These are phyloP conservation scores for Beta macrorhiza DNA, from an alignment of 179 eudicot species.

Conservation along the genomic window DNA sequence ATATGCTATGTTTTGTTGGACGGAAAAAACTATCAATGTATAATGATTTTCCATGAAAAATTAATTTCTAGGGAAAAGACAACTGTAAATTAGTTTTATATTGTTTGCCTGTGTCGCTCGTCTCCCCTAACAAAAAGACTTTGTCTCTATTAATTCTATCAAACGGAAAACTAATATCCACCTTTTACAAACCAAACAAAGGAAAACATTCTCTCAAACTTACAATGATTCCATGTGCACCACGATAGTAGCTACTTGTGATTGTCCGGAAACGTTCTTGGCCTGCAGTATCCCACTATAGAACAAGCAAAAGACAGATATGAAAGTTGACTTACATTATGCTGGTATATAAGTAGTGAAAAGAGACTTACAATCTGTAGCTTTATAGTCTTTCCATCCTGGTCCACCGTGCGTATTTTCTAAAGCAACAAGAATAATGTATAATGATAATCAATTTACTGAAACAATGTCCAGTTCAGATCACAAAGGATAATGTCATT, in stretches of 20 bases:
- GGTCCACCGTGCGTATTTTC: slow-evolving; percentile 34
- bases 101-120: too few species aligned
- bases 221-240: slow-evolving; percentile 33
- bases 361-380: slow-evolving; percentile 26
- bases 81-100: too few species aligned
- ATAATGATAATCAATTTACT: background rate
- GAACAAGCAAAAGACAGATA: background rate
- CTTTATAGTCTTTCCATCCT: slow-evolving; percentile 30
- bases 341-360: background rate
- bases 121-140: too few species aligned
- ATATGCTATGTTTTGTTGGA: too few species aligned
- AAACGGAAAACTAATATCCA: too few species aligned
- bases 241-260: slow-evolving; percentile 32
- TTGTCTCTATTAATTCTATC: too few species aligned
- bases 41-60: too few species aligned
- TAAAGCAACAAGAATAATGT: background rate
- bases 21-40: too few species aligned
- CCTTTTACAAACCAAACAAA: background rate
- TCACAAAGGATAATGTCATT: background rate
- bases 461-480: background rate
- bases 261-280: slow-evolving; percentile 34
- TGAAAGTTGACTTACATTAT: background rate
- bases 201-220: background rate
- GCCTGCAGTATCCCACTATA: slow-evolving; percentile 34
- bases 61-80: too few species aligned